Evolutionary conservation across 2,329 filamentous ascomycete species (phyloP).

Genomic region (Didymella segeticola): DNA sequence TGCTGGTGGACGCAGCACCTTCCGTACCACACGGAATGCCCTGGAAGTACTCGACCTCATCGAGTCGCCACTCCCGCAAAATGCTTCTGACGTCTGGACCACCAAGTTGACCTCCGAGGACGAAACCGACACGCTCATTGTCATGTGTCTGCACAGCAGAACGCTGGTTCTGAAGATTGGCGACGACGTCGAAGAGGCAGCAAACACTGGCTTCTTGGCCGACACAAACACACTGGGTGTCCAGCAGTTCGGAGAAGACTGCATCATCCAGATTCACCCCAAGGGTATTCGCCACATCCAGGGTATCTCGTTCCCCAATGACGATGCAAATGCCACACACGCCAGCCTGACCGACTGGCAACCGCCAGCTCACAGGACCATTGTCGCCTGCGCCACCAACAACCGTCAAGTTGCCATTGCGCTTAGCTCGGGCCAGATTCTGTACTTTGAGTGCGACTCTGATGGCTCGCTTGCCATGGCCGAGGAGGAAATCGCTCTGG

Average conservation of each 20-base stretch:
- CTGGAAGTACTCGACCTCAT: conserved; percentile 93
- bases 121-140: conserved; percentile 90
- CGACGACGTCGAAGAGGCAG: conserved; percentile 95
- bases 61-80: conserved; percentile 87
- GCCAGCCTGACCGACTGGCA: conserved; percentile 90
- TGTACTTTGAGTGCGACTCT: conserved; percentile 96
- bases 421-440: conserved; percentile 92
- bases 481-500: conserved; percentile 92
- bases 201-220: conserved; percentile 89
- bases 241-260: conserved; percentile 91
- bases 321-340: conserved; percentile 32
- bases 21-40: conserved; percentile 91
- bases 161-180: conserved; percentile 94
- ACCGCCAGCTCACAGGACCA: conserved; percentile 89
- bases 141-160: conserved; percentile 89
- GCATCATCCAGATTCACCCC: conserved; percentile 93
- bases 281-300: conserved; percentile 92
- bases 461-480: conserved; percentile 93
- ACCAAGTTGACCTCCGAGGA: conserved; percentile 84
- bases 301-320: conserved; percentile 56
- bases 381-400: conserved; percentile 93
- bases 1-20: conserved; percentile 84
- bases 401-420: conserved; percentile 92
- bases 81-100: conserved; percentile 94
- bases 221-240: conserved; percentile 89